phyloP scores from a whole-genome alignment of 371 early-diverging fungal genomes.

The Mortierella sp. region DNA sequence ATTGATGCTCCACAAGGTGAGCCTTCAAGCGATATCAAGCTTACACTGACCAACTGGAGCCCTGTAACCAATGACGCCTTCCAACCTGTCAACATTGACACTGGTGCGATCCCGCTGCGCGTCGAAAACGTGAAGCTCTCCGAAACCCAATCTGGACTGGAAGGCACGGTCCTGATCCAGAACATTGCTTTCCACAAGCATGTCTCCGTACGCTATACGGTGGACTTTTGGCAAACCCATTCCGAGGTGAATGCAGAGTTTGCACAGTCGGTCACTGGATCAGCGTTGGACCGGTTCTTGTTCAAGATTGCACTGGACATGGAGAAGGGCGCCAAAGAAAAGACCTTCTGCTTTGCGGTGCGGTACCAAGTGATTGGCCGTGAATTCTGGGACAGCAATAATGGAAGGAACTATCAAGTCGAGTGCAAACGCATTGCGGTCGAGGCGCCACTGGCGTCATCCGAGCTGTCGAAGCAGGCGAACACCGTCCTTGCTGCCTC shows the following conservation, averaged over 20 bases:
- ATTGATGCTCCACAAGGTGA: constrained; percentile 53
- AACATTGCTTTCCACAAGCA: constrained; percentile 86
- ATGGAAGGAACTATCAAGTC: constrained; percentile 76
- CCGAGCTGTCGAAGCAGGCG: constrained; percentile 41
- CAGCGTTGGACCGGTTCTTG: constrained; percentile 41
- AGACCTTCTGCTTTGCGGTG: constrained; percentile 64
- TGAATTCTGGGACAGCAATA: constrained; percentile 89
- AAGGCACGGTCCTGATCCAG: constrained; percentile 74
- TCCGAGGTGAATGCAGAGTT: constrained; percentile 68
- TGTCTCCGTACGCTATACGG: constrained; percentile 75
- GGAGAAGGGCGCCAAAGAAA: constrained; percentile 38
- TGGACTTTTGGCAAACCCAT: constrained; percentile 76
- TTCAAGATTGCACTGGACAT: constrained; percentile 54
- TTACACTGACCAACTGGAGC: constrained; percentile 53
- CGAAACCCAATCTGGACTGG: constrained; percentile 55
- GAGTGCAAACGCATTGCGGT: constrained; percentile 52
- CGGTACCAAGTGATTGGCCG: constrained; percentile 69
- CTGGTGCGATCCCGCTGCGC: constrained; percentile 40
- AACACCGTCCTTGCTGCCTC: constrained; percentile 36
- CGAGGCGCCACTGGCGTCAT: constrained; percentile 4
- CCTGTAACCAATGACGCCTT: constrained; percentile 40
- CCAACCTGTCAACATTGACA: constrained; percentile 48
- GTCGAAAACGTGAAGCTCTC: constrained; percentile 43
- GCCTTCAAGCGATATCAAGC: constrained; percentile 55
- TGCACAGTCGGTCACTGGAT: constrained; percentile 58